Conservation (phyloP, 352 stramenopile genomes). For the Phytophthora foliorum region DNA sequence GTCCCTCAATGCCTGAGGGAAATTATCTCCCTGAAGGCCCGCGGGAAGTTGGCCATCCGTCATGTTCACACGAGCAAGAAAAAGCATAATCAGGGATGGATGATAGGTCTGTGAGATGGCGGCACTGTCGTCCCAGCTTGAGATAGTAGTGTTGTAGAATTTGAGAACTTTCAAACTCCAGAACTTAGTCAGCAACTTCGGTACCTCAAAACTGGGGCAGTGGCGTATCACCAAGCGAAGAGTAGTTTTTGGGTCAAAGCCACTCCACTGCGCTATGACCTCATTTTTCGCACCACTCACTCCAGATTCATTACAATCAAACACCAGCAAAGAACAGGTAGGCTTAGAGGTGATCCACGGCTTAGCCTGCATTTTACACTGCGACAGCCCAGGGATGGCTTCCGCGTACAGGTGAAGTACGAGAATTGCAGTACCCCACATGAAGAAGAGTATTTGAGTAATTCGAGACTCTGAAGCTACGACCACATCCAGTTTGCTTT, state of each 20-base stretch:
- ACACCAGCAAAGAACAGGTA: constrained; percentile 38
- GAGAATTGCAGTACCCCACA: constrained; percentile 35
- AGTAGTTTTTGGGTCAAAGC: constrained; percentile 35
- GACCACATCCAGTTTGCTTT: constrained; percentile 12
- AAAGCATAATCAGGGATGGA: constrained; percentile 27
- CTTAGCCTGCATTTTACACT: constrained; percentile 42
- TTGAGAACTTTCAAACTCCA: constrained; percentile 39
- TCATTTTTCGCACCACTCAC: constrained; percentile 20
- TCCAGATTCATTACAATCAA: constrained; percentile 30
- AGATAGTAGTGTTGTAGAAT: constrained; percentile 55
- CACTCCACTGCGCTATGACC: constrained; percentile 20
- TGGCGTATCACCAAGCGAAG: constrained; percentile 49
- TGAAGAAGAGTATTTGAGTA: constrained; percentile 22
- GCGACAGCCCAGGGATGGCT: neutral
- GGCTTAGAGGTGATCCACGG: constrained; percentile 35
- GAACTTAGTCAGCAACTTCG: constrained; percentile 31
- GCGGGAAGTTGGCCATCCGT: constrained; percentile 19
- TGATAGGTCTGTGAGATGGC: constrained; percentile 40
- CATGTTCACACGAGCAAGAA: constrained; percentile 30
- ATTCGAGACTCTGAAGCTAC: constrained; percentile 17
- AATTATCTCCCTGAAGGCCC: constrained; percentile 23
- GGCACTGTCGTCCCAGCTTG: constrained; percentile 32
- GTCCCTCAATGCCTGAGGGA: constrained; percentile 23
- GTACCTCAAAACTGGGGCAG: constrained; percentile 45
- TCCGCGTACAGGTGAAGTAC: constrained; percentile 32